A percentile compares a stretch with the other conserved stretches of the same genome.
phyloP scores from a whole-genome alignment of 257 asterid species.

The Cinchona pubescens region DNA sequence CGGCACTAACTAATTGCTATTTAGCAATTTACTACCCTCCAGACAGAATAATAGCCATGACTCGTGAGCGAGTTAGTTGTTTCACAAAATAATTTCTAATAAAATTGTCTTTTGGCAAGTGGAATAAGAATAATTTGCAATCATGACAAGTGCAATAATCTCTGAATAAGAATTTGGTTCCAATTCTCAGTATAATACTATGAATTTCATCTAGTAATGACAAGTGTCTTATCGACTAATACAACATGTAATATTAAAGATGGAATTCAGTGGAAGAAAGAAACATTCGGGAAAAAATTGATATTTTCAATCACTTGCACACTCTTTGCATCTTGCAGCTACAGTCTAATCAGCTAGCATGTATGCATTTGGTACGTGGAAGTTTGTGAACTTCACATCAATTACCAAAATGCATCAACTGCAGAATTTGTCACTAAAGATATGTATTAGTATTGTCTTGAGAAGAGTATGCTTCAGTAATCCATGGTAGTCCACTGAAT shows the following conservation, averaged over 20 bases:
- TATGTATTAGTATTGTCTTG: background rate
- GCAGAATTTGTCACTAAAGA: background rate
- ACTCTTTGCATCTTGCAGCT: background rate
- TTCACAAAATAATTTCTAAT: background rate
- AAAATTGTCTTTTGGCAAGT: too few species aligned
- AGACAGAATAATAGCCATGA: background rate
- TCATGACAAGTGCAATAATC: too few species aligned
- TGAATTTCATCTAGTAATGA: too few species aligned
- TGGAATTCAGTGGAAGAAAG: background rate
- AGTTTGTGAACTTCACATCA: background rate
- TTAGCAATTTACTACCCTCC: background rate
- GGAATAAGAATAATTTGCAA: too few species aligned
- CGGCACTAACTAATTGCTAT: slow-evolving; percentile 44
- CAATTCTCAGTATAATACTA: too few species aligned
- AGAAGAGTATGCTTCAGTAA: slow-evolving; percentile 1
- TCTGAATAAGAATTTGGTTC: too few species aligned
- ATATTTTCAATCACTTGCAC: background rate
- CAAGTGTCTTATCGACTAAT: background rate
- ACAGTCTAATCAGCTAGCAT: background rate
- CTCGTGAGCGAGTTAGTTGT: too few species aligned
- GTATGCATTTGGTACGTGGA: background rate
- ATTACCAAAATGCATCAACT: slow-evolving; percentile 10
- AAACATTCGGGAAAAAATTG: background rate
- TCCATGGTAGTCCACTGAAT: background rate
- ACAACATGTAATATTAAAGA: background rate